A percentile compares a stretch with the other conserved stretches of the same genome.
These are phyloP conservation scores for Candida incommunis DNA, from an alignment of 805 yeast genomes.

Conservation along the genomic window DNA sequence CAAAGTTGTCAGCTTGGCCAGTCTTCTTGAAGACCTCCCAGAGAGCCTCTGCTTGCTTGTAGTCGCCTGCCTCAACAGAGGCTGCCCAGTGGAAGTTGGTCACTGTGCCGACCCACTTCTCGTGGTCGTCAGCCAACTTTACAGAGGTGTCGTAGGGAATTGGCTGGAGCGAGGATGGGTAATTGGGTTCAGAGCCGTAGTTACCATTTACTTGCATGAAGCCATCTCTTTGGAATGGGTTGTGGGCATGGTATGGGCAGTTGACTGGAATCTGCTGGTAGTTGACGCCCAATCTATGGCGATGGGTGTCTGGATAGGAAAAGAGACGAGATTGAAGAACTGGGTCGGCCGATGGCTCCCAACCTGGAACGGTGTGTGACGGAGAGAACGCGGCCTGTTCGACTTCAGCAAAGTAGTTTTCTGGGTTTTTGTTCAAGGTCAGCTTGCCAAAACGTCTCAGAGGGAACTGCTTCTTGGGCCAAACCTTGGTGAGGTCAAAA, in stretches of 20 bases:
- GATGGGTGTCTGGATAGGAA: conserved; percentile 65
- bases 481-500: conserved; percentile 41
- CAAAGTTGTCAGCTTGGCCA: conserved; percentile 73
- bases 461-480: conserved; percentile 46
- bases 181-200: conserved; percentile 38
- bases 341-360: conserved; percentile 67
- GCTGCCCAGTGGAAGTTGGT: conserved; percentile 78
- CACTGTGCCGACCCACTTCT: conserved; percentile 72
- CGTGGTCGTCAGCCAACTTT: conserved; percentile 39
- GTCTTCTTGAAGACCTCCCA: conserved; percentile 69
- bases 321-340: conserved; percentile 64
- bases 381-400: conserved; percentile 60
- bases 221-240: conserved; percentile 50
- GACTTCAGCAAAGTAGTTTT: conserved; percentile 36
- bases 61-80: conserved; percentile 52
- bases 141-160: conserved; percentile 16
- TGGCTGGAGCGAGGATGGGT: conserved; percentile 30
- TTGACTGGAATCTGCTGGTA: conserved; percentile 56
- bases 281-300: conserved; percentile 61
- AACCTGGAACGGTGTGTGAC: conserved; percentile 57
- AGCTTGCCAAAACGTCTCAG: conserved; percentile 41
- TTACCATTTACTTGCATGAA: conserved; percentile 32
- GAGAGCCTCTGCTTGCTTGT: conserved; percentile 58
- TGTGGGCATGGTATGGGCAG: conserved; percentile 35
- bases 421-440: conserved; percentile 39